A percentile compares a stretch with the other conserved stretches of the same genome.
Conservation (phyloP, 345 rosid species). For the Populus euphratica region DNA sequence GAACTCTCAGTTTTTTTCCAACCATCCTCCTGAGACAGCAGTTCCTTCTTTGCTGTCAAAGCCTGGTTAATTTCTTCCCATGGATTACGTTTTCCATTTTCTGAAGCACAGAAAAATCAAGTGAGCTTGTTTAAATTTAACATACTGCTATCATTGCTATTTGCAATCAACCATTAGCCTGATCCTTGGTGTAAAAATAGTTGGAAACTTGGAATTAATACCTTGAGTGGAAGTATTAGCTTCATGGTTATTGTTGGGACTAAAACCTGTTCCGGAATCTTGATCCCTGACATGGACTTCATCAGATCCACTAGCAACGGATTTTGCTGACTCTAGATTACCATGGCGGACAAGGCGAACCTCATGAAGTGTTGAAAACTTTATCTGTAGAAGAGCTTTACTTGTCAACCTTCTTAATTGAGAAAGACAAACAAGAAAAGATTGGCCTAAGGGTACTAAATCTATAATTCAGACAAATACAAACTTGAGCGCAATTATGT, state of each 20-base stretch:
- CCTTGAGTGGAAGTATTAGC: conserved; percentile 44
- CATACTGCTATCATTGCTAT: neutral
- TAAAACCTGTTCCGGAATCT: conserved; percentile 18
- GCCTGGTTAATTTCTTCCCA: conserved; percentile 77
- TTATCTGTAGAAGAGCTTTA: conserved; percentile 48
- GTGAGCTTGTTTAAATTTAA: conserved; percentile 4
- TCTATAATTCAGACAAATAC: neutral
- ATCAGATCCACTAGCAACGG: conserved; percentile 20
- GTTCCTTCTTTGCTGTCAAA: conserved; percentile 63
- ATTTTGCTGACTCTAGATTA: conserved; percentile 22
- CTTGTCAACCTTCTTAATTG: conserved; percentile 1
- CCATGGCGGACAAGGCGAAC: conserved; percentile 50
- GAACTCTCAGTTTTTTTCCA: conserved; percentile 50
- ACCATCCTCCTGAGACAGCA: conserved; percentile 48
- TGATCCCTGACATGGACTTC: conserved; percentile 23
- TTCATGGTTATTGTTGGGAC: conserved; percentile 23
- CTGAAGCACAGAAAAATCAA: conserved; percentile 25
- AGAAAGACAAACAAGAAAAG: conserved; percentile 9
- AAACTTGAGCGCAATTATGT: neutral
- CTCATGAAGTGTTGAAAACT: conserved; percentile 66
- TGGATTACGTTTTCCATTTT: conserved; percentile 41
- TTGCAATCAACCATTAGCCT: neutral
- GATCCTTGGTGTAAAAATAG: neutral
- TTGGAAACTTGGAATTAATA: conserved; percentile 10
- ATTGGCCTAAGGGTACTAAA: neutral